Evolutionary conservation across 2,329 filamentous ascomycete species (phyloP).

Genomic region (Raffaelea albimanens): DNA sequence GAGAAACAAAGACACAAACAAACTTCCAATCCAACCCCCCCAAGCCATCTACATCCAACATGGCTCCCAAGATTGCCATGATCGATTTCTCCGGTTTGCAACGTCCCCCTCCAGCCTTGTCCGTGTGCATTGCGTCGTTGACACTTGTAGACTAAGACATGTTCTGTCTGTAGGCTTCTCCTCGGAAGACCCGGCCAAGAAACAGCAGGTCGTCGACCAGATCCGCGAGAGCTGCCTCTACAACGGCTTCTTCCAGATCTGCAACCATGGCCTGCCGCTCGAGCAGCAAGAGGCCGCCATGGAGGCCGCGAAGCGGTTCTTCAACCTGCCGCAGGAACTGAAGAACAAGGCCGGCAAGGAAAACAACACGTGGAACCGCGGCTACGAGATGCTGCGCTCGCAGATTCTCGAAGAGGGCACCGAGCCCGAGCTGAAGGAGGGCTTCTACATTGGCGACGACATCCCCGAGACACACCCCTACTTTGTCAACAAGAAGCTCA

Average conservation of each 20-base stretch:
- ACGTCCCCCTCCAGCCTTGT: too few relatives aligned
- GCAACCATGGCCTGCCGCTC: constrained; percentile 33
- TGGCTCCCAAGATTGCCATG: constrained; percentile 7
- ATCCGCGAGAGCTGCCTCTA: constrained; percentile 29
- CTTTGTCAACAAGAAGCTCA: constrained; percentile 18
- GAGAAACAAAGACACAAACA: too few relatives aligned
- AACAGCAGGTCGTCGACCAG: constrained; percentile 9
- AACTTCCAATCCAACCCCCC: neutral
- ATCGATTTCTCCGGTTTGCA: constrained; percentile 12
- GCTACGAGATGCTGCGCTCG: constrained; percentile 24
- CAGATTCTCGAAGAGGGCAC: constrained; percentile 19
- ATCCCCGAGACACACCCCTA: constrained; percentile 16
- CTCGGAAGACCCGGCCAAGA: constrained; percentile 3
- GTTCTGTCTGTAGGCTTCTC: constrained; percentile 6
- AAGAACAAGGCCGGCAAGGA: constrained; percentile 26
- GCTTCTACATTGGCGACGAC: constrained; percentile 27
- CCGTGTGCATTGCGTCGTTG: neutral
- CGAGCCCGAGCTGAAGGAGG: constrained; percentile 29
- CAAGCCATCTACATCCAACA: neutral
- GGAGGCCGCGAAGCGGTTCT: constrained; percentile 32
- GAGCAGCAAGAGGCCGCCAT: constrained; percentile 30
- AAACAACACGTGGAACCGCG: constrained; percentile 24
- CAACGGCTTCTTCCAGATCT: constrained; percentile 45
- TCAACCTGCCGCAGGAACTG: constrained; percentile 31
- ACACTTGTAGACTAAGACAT: neutral